Evolutionary conservation across 1,139 yeast species (phyloP).

Genomic region (Arxiozyma bovina): DNA sequence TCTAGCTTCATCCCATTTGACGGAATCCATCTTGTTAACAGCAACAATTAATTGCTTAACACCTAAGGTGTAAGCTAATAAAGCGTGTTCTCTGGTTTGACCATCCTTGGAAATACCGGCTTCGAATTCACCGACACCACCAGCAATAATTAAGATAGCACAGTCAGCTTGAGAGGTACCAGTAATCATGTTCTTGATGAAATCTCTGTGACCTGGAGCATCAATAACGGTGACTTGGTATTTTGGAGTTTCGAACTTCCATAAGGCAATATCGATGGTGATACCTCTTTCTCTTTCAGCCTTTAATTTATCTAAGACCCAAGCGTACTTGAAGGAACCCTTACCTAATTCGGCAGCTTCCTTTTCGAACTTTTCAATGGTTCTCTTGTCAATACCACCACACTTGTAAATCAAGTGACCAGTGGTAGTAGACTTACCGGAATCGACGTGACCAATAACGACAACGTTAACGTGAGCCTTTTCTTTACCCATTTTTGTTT

Average conservation of each 20-base stretch:
- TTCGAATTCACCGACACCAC: conserved; percentile 98
- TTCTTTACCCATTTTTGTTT: conserved; percentile 57
- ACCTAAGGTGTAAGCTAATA: conserved; percentile 96
- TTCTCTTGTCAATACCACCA: conserved; percentile 92
- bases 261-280: conserved; percentile 57
- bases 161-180: conserved; percentile 96
- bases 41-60: conserved; percentile 87
- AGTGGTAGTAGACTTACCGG: conserved; percentile 97
- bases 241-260: conserved; percentile 95
- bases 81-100: conserved; percentile 97
- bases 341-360: conserved; percentile 97
- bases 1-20: conserved; percentile 75
- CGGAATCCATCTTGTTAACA: conserved; percentile 91
- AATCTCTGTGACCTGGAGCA: conserved; percentile 96
- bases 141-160: conserved; percentile 91
- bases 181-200: conserved; percentile 91
- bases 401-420: conserved; percentile 98
- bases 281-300: conserved; percentile 98
- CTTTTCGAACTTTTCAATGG: conserved; percentile 97
- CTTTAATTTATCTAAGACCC: conserved; percentile 85
- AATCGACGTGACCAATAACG: conserved; percentile 99
- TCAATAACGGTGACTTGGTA: conserved; percentile 88
- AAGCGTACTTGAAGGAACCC: conserved; percentile 49
- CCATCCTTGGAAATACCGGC: conserved; percentile 99
- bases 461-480: conserved; percentile 95